phyloP scores from a whole-genome alignment of 2,329 filamentous ascomycete genomes.

The Coccinonectria pachysandricola region DNA sequence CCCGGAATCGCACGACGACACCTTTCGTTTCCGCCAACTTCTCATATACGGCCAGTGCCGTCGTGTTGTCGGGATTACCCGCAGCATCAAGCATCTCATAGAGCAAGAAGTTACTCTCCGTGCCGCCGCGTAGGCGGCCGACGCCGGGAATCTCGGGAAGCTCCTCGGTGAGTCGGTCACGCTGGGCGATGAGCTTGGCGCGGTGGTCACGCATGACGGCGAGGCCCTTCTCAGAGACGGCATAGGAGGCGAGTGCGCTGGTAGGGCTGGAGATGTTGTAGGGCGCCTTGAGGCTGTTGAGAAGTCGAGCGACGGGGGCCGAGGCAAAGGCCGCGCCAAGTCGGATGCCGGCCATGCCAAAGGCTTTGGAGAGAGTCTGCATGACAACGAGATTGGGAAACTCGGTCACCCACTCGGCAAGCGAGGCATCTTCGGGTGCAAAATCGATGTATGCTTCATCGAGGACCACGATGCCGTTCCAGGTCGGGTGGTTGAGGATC shows the following conservation, averaged over 20 bases:
- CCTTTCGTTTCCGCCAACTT: conserved; percentile 73
- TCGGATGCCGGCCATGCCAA: conserved; percentile 87
- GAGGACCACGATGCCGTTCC: conserved; percentile 89
- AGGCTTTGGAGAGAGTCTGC: conserved; percentile 97
- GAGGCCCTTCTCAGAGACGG: conserved; percentile 58
- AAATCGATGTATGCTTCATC: conserved; percentile 98
- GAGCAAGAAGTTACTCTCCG: conserved; percentile 78
- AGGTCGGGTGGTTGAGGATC: conserved; percentile 75
- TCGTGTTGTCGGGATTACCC: conserved; percentile 67
- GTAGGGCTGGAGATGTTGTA: conserved; percentile 93
- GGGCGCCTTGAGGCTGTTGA: conserved; percentile 91
- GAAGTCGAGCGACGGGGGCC: conserved; percentile 60
- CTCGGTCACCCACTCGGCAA: conserved; percentile 85
- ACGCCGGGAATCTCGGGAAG: conserved; percentile 68
- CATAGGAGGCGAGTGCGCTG: conserved; percentile 66
- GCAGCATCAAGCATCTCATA: conserved; percentile 71
- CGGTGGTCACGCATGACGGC: conserved; percentile 62
- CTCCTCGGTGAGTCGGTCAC: conserved; percentile 63
- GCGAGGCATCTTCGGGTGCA: conserved; percentile 60
- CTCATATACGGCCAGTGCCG: conserved; percentile 74
- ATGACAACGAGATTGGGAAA: conserved; percentile 95
- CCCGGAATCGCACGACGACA: conserved; percentile 87
- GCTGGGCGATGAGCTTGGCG: conserved; percentile 61
- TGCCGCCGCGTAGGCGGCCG: conserved; percentile 70
- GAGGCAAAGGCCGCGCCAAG: conserved; percentile 78